Conservation (phyloP, 1,284 basidiomycete species). For the Trametes hirsuta region DNA sequence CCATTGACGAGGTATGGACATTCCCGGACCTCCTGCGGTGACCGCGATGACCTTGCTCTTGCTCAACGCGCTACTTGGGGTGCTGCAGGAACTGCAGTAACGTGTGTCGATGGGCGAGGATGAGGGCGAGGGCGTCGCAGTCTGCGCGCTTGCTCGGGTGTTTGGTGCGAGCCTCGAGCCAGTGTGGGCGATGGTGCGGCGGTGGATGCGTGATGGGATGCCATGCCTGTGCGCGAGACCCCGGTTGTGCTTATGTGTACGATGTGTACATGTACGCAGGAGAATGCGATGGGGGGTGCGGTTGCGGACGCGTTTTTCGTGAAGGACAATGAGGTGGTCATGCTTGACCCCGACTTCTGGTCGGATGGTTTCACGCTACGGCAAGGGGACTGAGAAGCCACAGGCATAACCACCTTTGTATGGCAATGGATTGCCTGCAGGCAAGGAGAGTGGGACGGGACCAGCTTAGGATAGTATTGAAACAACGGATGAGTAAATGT, state of each 20-base stretch:
- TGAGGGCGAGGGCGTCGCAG: conserved; percentile 37
- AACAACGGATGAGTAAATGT: too few species aligned
- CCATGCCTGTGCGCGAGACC: conserved; percentile 46
- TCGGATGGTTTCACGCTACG: conserved; percentile 68
- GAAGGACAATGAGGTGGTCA: conserved; percentile 63
- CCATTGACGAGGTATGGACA: conserved; percentile 42
- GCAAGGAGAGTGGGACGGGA: too few species aligned
- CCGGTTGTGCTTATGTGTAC: conserved; percentile 7
- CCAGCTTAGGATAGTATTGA: too few species aligned
- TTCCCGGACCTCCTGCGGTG: conserved; percentile 43
- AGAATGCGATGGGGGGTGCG: conserved; percentile 10
- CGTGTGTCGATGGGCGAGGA: conserved; percentile 59
- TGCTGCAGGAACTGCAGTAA: conserved; percentile 43
- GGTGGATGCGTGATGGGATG: conserved; percentile 79
- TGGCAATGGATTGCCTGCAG: too few species aligned
- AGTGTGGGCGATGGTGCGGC: conserved; percentile 71
- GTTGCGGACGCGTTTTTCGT: conserved; percentile 84
- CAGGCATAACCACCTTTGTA: too few species aligned
- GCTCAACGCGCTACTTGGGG: conserved; percentile 63
- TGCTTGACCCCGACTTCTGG: conserved; percentile 82
- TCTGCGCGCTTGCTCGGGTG: conserved; percentile 58
- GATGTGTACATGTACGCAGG: not conserved
- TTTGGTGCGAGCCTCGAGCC: conserved; percentile 71
- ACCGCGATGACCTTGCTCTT: conserved; percentile 47
- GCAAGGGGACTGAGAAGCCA: conserved; percentile 32